Conservation (phyloP, 352 stramenopile species). For the Phytophthora cryptogea region DNA sequence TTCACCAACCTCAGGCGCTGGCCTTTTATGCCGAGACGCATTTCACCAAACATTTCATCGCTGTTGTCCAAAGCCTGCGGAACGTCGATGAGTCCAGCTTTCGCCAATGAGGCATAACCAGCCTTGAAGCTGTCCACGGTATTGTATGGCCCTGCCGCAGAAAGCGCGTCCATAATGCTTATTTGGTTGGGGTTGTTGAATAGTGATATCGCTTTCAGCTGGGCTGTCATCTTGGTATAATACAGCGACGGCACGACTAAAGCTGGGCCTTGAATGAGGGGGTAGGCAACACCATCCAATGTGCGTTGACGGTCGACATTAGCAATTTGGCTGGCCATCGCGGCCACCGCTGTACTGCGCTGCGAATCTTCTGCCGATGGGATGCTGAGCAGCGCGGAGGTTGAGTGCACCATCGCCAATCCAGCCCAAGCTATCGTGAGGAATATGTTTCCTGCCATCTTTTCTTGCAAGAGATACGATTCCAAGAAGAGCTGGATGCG, state of each 20-base stretch:
- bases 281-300: conserved; percentile 21
- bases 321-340: conserved; percentile 20
- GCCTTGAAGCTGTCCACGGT: conserved; percentile 28
- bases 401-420: background rate
- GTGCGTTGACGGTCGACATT: conserved; percentile 24
- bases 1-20: conserved; percentile 30
- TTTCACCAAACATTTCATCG: conserved; percentile 37
- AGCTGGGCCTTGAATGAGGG: conserved; percentile 21
- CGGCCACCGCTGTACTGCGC: conserved; percentile 8
- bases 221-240: conserved; percentile 26
- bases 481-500: too few species aligned
- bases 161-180: background rate
- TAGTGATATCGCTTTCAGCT: conserved; percentile 14
- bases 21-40: conserved; percentile 31
- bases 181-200: background rate
- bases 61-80: conserved; percentile 38
- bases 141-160: conserved; percentile 21
- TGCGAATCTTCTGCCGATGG: conserved; percentile 8
- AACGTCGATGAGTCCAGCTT: conserved; percentile 20
- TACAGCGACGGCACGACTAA: conserved; percentile 26
- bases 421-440: background rate
- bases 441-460: background rate
- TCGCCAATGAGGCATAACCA: conserved; percentile 25
- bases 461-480: too few species aligned
- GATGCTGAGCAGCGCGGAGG: conserved; percentile 1